phyloP scores from a whole-genome alignment of 495 filamentous ascomycete species.

The Glonium stellatum region DNA sequence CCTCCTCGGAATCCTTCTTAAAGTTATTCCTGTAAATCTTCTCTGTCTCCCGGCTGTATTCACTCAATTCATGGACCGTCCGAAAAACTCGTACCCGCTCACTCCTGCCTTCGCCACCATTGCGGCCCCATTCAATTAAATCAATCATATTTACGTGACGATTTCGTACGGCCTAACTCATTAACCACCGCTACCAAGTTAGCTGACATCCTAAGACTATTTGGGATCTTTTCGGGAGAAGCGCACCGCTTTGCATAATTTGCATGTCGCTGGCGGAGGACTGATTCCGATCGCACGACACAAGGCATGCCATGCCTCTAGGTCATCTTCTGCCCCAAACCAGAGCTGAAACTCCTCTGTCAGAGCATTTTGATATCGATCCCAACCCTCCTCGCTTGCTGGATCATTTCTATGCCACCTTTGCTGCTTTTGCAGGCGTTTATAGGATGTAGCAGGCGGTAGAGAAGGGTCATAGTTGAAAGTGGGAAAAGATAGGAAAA shows the following conservation, averaged over 20 bases:
- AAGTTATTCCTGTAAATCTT: slow-evolving; percentile 21
- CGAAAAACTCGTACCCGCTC: slow-evolving; percentile 14
- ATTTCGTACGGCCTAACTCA: neutral
- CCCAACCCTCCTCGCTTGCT: slow-evolving; percentile 34
- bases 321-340: slow-evolving; percentile 28
- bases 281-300: slow-evolving; percentile 27
- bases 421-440: slow-evolving; percentile 24
- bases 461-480: slow-evolving; percentile 31
- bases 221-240: neutral
- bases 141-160: slow-evolving; percentile 26
- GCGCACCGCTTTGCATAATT: slow-evolving; percentile 6
- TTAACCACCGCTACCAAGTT: neutral
- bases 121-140: slow-evolving; percentile 26
- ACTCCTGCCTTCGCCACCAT: neutral
- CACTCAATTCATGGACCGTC: slow-evolving; percentile 17
- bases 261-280: slow-evolving; percentile 23
- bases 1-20: slow-evolving; percentile 1
- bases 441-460: slow-evolving; percentile 29
- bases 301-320: slow-evolving; percentile 29
- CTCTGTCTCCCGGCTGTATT: slow-evolving; percentile 15
- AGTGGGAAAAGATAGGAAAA: slow-evolving; percentile 25
- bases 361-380: slow-evolving; percentile 25
- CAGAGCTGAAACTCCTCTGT: slow-evolving; percentile 24
- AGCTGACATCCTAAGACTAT: neutral
- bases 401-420: slow-evolving; percentile 12